phyloP scores from a whole-genome alignment of 2,329 filamentous ascomycete species.

The Penicillium verrucosum region DNA sequence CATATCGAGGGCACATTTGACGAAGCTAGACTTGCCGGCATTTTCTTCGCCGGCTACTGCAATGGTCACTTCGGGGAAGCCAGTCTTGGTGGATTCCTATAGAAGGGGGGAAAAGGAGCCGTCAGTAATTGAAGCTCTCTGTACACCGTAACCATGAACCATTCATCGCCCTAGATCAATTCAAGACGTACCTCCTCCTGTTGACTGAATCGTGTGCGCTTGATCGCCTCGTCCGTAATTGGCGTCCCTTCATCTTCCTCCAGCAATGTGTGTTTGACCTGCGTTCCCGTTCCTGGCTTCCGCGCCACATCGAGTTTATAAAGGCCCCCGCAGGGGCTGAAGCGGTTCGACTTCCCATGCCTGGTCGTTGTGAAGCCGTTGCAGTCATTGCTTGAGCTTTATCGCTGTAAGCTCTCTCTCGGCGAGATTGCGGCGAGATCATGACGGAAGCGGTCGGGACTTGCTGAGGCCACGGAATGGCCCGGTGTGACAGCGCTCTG shows the following conservation, averaged over 20 bases:
- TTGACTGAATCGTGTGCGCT: conserved; percentile 10
- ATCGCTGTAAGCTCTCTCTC: conserved; percentile 35
- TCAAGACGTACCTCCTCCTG: conserved; percentile 27
- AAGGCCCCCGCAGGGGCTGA: conserved; percentile 35
- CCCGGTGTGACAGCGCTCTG: conserved; percentile 22
- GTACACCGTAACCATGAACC: neutral
- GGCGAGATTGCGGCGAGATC: conserved; percentile 28
- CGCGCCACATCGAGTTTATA: conserved; percentile 26
- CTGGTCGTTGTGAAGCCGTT: conserved; percentile 29
- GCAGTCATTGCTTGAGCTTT: conserved; percentile 25
- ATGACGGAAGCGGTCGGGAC: conserved; percentile 19
- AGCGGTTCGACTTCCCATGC: conserved; percentile 33
- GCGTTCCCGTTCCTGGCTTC: conserved; percentile 18
- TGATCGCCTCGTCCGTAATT: conserved; percentile 14
- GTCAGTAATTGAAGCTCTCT: conserved; percentile 14
- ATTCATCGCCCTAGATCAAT: neutral
- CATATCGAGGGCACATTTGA: conserved; percentile 56
- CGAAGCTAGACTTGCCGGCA: conserved; percentile 60
- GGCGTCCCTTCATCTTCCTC: conserved; percentile 31
- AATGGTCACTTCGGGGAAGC: conserved; percentile 56
- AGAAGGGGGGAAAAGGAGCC: neutral
- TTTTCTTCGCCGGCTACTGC: conserved; percentile 54
- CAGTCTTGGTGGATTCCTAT: conserved; percentile 27
- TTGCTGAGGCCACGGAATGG: neutral
- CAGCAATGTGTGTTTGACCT: conserved; percentile 23